Conservation (phyloP, 2,329 filamentous ascomycete genomes). For the Apiospora phragmitis region DNA sequence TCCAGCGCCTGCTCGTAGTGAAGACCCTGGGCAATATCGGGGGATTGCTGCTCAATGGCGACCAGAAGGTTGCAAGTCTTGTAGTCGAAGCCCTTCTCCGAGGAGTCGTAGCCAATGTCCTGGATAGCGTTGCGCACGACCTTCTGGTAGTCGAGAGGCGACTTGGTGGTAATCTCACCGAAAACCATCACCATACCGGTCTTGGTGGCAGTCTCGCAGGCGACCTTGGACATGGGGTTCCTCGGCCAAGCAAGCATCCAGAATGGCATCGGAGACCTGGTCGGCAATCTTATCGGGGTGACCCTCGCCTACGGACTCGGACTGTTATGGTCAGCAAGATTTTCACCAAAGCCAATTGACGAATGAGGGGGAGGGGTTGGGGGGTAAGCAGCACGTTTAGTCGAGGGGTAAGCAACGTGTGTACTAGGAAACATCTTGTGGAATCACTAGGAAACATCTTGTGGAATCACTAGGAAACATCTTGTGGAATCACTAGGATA, state of each 20-base stretch:
- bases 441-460: not conserved
- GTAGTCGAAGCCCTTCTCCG: slow-evolving; percentile 98
- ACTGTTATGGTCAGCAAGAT: slow-evolving; percentile 47
- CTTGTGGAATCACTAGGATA: not conserved
- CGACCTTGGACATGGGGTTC: slow-evolving; percentile 99
- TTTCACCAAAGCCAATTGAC: slow-evolving; percentile 18
- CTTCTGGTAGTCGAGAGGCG: slow-evolving; percentile 96
- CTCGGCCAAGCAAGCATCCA: slow-evolving; percentile 93
- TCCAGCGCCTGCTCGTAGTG: slow-evolving; percentile 97
- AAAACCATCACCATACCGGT: slow-evolving; percentile 99
- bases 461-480: not conserved
- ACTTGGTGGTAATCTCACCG: slow-evolving; percentile 97
- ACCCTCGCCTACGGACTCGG: slow-evolving; percentile 85
- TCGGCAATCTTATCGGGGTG: slow-evolving; percentile 98
- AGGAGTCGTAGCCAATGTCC: slow-evolving; percentile 98
- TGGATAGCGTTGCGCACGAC: slow-evolving; percentile 92
- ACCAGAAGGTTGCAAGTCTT: slow-evolving; percentile 99
- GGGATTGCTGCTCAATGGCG: slow-evolving; percentile 98
- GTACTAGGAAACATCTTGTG: not conserved
- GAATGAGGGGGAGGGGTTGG: not conserved
- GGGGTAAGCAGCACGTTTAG: not conserved
- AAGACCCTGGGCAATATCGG: slow-evolving; percentile 98
- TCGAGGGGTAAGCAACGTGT: not conserved
- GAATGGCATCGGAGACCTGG: slow-evolving; percentile 96
- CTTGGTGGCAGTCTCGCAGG: slow-evolving; percentile 99